Conservation (phyloP, 768 basidiomycete species). For the Clitopilus hobsonii region DNA sequence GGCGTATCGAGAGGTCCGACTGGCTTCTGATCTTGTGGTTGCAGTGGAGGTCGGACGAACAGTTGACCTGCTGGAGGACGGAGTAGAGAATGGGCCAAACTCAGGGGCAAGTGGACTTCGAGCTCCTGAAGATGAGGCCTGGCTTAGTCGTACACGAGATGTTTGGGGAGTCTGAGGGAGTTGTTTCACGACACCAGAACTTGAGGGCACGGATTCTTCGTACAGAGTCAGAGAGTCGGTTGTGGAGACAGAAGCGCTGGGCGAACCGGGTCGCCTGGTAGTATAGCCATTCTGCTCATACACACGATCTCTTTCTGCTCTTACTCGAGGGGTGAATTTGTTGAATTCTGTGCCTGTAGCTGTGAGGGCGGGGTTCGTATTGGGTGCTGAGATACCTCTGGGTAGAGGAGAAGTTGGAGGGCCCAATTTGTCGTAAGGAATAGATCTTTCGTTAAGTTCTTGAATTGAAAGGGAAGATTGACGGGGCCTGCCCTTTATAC, state of each 20-base stretch:
- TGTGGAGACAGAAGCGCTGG: constrained; percentile 44
- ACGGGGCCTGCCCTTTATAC: constrained; percentile 57
- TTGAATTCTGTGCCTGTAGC: constrained; percentile 69
- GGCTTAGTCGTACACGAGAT: constrained; percentile 45
- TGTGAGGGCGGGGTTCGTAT: constrained; percentile 79
- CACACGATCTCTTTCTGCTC: constrained; percentile 49
- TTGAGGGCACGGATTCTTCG: constrained; percentile 42
- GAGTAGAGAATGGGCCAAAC: constrained; percentile 39
- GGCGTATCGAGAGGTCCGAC: constrained; percentile 60
- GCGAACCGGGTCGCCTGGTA: constrained; percentile 42
- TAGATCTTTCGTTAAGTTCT: constrained; percentile 60
- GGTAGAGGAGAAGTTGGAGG: constrained; percentile 58
- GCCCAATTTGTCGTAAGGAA: constrained; percentile 69
- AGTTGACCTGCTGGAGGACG: constrained; percentile 24
- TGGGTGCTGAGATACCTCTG: constrained; percentile 73
- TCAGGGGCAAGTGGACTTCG: constrained; percentile 50
- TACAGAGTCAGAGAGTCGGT: constrained; percentile 57
- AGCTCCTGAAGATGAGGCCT: constrained; percentile 46
- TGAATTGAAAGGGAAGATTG: constrained; percentile 57
- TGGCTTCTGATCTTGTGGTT: constrained; percentile 53
- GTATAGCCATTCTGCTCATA: constrained; percentile 33
- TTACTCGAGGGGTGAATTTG: constrained; percentile 47
- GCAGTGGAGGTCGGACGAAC: constrained; percentile 46
- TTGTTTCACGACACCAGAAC: constrained; percentile 12
- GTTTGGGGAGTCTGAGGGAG: constrained; percentile 30